phyloP scores from a whole-genome alignment of 805 yeast species.

The Yarrowia sp. region DNA sequence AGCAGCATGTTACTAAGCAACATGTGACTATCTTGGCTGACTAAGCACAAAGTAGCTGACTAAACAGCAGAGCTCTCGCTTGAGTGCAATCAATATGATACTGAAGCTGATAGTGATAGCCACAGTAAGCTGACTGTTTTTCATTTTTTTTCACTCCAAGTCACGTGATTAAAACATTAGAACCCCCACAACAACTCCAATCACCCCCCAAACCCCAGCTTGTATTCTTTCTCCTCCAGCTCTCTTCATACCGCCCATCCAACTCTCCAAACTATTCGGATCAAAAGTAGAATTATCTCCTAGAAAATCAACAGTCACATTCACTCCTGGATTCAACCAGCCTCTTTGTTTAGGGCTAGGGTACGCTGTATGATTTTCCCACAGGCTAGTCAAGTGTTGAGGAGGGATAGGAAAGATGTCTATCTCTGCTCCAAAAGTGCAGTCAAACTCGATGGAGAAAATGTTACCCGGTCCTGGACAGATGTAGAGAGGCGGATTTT shows the following conservation, averaged over 20 bases:
- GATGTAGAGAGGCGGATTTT: background rate
- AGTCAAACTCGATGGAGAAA: background rate
- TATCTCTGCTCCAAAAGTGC: no score
- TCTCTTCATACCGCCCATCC: no score
- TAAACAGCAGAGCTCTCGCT: no score
- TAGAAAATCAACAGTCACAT: background rate
- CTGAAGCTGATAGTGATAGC: no score
- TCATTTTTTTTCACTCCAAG: no score
- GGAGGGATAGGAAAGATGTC: conserved; percentile 3
- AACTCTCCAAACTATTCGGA: background rate
- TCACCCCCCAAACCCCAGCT: background rate
- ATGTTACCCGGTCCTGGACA: background rate
- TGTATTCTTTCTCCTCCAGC: background rate
- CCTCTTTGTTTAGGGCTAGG: background rate
- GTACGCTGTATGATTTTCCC: conserved; percentile 9
- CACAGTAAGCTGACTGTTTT: no score
- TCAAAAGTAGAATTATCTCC: background rate
- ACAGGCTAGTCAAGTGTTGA: background rate
- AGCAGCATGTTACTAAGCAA: no score
- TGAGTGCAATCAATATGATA: no score
- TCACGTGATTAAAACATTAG: no score
- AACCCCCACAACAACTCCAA: background rate
- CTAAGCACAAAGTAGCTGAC: no score
- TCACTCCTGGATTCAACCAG: background rate
- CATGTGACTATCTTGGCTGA: no score